Evolutionary conservation across 306 rosid species (phyloP).

Genomic region (Lagenaria siceraria): DNA sequence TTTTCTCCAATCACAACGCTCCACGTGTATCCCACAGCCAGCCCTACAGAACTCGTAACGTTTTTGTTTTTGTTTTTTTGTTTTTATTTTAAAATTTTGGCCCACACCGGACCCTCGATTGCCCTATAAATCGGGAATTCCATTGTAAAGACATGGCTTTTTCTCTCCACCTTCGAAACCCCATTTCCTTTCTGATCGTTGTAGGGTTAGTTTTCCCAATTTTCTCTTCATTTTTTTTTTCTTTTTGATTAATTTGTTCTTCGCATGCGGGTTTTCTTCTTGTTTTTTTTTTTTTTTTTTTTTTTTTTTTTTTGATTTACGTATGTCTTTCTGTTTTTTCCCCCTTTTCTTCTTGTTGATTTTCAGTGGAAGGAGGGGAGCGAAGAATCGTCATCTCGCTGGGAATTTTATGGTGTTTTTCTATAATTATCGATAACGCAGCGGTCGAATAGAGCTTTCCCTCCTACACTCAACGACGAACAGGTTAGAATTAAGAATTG

Average conservation of each 20-base stretch:
- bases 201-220: not conserved
- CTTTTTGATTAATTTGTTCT: not conserved
- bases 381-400: not conserved
- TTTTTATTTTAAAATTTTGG: not conserved
- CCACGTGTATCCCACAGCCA: not conserved
- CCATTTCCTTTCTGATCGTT: not conserved
- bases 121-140: not conserved
- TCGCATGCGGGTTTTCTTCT: not conserved
- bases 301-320: not conserved
- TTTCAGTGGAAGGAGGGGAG: slow-evolving; percentile 6
- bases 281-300: too few species aligned
- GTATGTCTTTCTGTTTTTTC: not conserved
- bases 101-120: not conserved
- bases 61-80: not conserved
- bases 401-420: slow-evolving; percentile 1
- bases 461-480: not conserved
- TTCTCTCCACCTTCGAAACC: not conserved
- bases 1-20: not conserved
- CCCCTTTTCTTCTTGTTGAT: not conserved
- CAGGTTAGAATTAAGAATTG: not conserved
- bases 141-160: not conserved
- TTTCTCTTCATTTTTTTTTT: not conserved
- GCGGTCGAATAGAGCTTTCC: not conserved
- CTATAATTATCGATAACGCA: not conserved
- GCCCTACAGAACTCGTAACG: not conserved